phyloP scores from a whole-genome alignment of 768 basidiomycete genomes.

The Xerocomus potaroensis region DNA sequence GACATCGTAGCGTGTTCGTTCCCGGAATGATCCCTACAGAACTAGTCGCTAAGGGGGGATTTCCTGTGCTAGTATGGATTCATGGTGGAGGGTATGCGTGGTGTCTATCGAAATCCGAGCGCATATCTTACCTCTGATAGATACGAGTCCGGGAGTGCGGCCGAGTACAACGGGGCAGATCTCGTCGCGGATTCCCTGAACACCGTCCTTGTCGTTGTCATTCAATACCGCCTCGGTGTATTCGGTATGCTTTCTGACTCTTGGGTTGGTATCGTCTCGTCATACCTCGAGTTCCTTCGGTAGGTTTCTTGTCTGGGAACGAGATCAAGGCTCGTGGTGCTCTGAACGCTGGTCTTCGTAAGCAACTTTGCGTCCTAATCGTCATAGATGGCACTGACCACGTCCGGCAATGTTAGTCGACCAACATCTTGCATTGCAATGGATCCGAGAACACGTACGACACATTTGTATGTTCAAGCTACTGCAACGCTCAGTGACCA shows the following conservation, averaged over 20 bases:
- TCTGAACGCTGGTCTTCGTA: constrained; percentile 35
- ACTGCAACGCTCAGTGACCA: not conserved
- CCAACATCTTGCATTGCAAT: constrained; percentile 32
- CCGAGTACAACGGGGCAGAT: constrained; percentile 17
- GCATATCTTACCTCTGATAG: constrained; percentile 7
- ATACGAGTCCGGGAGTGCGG: constrained; percentile 20
- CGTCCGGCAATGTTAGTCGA: constrained; percentile 24
- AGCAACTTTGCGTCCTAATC: not conserved
- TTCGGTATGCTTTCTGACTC: constrained; percentile 22
- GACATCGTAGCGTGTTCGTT: constrained; percentile 7
- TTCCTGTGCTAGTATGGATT: constrained; percentile 36
- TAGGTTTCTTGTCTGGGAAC: constrained; percentile 32
- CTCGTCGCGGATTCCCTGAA: constrained; percentile 23
- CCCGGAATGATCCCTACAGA: constrained; percentile 7
- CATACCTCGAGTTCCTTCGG: not conserved
- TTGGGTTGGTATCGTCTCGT: not conserved
- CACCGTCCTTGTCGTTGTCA: constrained; percentile 24
- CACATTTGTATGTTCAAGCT: not conserved
- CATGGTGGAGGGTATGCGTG: constrained; percentile 39
- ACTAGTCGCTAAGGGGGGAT: not conserved
- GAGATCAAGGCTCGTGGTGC: constrained; percentile 29
- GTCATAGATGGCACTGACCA: not conserved
- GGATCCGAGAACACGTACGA: constrained; percentile 34
- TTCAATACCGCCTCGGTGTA: constrained; percentile 35
- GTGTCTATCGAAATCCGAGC: too few relatives aligned